Conservation (phyloP, 225 moss, liverwort and hornwort species). For the Pseudisothecium myosuroides region DNA sequence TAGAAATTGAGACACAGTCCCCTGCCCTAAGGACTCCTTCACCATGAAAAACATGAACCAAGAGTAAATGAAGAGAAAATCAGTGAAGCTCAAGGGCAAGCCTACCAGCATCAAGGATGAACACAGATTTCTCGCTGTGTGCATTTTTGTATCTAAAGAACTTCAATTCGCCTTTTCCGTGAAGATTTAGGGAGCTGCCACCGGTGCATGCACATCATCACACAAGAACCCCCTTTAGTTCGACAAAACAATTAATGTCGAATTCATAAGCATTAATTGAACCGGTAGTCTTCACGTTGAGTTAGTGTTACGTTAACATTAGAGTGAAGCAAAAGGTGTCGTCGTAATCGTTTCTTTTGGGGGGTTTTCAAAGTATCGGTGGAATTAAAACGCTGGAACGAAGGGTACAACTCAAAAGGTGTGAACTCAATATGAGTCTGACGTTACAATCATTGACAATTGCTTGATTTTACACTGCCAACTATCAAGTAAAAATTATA, state of each 20-base stretch:
- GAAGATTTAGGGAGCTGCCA: conserved; percentile 12
- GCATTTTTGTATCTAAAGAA: neutral
- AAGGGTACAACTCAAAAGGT: too few relatives aligned
- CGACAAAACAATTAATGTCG: neutral
- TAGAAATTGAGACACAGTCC: neutral
- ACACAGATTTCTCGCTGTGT: neutral
- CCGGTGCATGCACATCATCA: neutral
- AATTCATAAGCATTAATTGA: neutral
- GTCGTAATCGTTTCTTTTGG: neutral
- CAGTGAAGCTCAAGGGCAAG: neutral
- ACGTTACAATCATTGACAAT: neutral
- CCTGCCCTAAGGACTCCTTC: neutral
- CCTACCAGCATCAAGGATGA: neutral
- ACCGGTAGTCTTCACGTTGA: neutral
- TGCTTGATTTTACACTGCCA: neutral
- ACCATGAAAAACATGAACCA: neutral
- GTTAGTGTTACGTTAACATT: neutral
- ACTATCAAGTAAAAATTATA: neutral
- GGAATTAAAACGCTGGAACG: too few relatives aligned
- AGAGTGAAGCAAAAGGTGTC: neutral
- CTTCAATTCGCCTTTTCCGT: neutral
- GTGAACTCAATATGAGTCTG: neutral
- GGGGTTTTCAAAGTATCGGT: too few relatives aligned
- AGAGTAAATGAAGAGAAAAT: neutral
- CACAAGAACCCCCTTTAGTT: neutral